These are phyloP conservation scores for Ganoderma lingzhi DNA, from an alignment of 1,284 basidiomycete genomes.

Conservation along the genomic window DNA sequence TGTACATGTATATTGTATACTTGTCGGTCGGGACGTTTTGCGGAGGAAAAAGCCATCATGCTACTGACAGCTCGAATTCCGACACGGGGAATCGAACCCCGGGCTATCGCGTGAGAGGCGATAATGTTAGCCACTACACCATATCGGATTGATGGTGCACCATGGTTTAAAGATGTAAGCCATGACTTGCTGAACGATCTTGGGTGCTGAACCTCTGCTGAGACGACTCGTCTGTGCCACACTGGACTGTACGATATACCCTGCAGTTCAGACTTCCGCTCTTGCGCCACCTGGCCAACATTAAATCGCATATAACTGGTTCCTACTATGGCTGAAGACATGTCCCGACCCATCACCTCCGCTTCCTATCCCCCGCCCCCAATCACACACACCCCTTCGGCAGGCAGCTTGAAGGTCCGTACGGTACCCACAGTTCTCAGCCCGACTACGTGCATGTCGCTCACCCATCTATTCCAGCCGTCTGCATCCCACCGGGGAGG, in stretches of 20 bases:
- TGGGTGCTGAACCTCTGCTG: too few relatives aligned
- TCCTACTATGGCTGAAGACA: conserved; percentile 11
- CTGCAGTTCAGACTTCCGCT: not conserved
- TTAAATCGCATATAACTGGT: not conserved
- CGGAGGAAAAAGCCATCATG: not conserved
- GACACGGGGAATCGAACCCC: conserved; percentile 32
- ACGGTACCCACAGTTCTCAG: not conserved
- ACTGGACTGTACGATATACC: too few relatives aligned
- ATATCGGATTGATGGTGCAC: conserved; percentile 17
- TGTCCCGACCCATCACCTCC: conserved; percentile 6
- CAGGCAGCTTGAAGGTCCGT: conserved; percentile 14
- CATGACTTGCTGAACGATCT: too few relatives aligned
- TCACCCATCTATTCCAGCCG: not conserved
- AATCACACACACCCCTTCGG: conserved; percentile 1
- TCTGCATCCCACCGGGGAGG: conserved; percentile 22
- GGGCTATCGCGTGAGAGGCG: conserved; percentile 32
- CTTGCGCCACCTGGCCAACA: not conserved
- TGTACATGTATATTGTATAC: too few relatives aligned
- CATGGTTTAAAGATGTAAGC: too few relatives aligned
- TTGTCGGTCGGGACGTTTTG: not conserved
- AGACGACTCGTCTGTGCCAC: too few relatives aligned
- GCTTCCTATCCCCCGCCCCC: conserved; percentile 15
- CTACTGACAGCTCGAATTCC: not conserved
- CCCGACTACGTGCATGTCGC: not conserved
- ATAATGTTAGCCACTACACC: conserved; percentile 33